These are phyloP conservation scores for Magnaporthiopsis rhizophila DNA, from an alignment of 2,329 filamentous ascomycete genomes.

Conservation along the genomic window DNA sequence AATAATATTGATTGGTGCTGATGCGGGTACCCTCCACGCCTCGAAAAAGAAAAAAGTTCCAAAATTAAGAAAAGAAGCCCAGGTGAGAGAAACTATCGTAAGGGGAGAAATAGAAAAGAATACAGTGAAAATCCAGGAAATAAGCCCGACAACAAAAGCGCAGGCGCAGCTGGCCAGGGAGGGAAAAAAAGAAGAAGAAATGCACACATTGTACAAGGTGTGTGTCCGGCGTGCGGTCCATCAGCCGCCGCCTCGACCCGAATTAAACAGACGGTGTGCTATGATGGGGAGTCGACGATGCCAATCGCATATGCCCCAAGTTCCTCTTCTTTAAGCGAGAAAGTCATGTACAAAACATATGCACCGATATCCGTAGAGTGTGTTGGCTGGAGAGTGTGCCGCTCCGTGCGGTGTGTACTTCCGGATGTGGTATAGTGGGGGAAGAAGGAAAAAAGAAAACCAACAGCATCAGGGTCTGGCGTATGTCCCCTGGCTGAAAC, in stretches of 20 bases:
- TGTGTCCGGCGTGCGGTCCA: not conserved
- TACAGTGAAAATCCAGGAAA: not conserved
- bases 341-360: not conserved
- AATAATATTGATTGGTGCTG: not conserved
- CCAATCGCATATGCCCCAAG: not conserved
- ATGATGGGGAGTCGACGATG: not conserved
- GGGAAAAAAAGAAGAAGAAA: not conserved
- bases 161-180: not conserved
- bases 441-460: conserved; percentile 8
- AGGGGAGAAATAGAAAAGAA: not conserved
- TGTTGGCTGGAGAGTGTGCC: not conserved
- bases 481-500: not conserved
- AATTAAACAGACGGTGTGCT: not conserved
- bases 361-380: not conserved
- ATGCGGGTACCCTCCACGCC: not conserved
- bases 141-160: no score
- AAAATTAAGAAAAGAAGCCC: not conserved
- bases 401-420: not conserved
- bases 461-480: conserved; percentile 1
- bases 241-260: not conserved
- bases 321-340: not conserved
- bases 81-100: conserved; percentile 1
- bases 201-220: not conserved
- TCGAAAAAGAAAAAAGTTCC: not conserved
- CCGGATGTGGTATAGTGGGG: not conserved